Evolutionary conservation across 2,329 filamentous ascomycete species (phyloP).

Genomic region (Gaeumannomyces tritici): DNA sequence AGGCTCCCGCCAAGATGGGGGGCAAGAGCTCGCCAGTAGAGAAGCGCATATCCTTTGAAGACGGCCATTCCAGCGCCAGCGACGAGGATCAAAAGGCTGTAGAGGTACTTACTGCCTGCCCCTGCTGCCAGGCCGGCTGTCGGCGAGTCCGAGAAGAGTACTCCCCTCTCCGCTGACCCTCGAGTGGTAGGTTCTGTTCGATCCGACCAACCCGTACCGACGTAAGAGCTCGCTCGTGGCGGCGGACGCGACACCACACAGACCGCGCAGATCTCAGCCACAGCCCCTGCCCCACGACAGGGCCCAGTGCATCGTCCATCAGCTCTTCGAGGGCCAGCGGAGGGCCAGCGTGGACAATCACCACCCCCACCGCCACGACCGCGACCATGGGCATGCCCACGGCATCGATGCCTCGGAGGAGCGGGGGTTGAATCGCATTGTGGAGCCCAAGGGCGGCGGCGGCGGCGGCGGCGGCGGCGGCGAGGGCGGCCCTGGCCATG

Average conservation of each 20-base stretch:
- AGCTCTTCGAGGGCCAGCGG: conserved; percentile 50
- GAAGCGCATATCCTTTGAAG: conserved; percentile 15
- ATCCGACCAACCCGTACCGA: conserved; percentile 49
- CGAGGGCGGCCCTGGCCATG: conserved; percentile 5
- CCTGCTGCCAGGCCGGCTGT: neutral
- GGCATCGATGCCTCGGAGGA: conserved; percentile 9
- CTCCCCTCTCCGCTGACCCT: neutral
- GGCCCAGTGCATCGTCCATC: conserved; percentile 56
- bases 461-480: conserved; percentile 9
- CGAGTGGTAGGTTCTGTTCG: conserved; percentile 46
- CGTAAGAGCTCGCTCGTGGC: conserved; percentile 57
- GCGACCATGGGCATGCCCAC: conserved; percentile 9
- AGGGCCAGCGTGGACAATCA: conserved; percentile 16
- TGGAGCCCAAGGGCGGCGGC: conserved; percentile 25
- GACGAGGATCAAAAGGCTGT: conserved; percentile 42
- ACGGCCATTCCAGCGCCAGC: conserved; percentile 33
- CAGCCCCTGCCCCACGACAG: conserved; percentile 19
- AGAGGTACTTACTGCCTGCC: conserved; percentile 28
- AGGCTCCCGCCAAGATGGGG: neutral
- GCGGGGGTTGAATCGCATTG: conserved; percentile 16
- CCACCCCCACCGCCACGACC: conserved; percentile 5
- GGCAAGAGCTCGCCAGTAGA: neutral
- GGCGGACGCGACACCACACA: conserved; percentile 31
- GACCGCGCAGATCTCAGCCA: conserved; percentile 17
- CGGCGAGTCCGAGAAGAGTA: neutral